Percentiles rank a stretch among this genome's conserved stretches.
Conservation (phyloP, 169 alveolate species). For the Miamiensis avidus region DNA sequence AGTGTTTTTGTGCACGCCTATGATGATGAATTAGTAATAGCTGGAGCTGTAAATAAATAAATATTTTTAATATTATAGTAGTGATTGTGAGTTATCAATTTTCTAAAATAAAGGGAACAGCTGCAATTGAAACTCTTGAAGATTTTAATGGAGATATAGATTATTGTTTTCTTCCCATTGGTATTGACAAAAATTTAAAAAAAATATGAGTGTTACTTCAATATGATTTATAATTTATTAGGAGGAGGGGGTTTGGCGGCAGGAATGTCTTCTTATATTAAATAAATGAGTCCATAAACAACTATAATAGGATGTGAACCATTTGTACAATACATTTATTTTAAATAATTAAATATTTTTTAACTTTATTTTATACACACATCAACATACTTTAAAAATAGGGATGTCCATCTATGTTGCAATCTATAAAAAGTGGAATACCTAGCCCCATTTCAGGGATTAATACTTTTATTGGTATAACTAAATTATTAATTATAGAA, state of each 20-base stretch:
- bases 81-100: neutral
- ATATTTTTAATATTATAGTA: no score
- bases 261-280: conserved; percentile 35
- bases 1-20: conserved; percentile 44
- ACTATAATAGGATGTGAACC: conserved; percentile 41
- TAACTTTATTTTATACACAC: neutral
- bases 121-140: conserved; percentile 41
- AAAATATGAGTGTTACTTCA: no score
- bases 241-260: conserved; percentile 50
- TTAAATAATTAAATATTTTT: neutral
- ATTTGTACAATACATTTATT: conserved; percentile 3
- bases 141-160: conserved; percentile 40
- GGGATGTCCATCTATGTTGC: conserved; percentile 29
- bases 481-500: no score
- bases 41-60: conserved; percentile 1
- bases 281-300: conserved; percentile 29
- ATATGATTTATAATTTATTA: no score
- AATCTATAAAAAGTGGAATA: neutral
- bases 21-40: conserved; percentile 47
- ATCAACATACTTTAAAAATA: neutral
- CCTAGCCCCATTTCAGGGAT: conserved; percentile 6
- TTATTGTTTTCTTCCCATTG: conserved; percentile 35
- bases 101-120: conserved; percentile 19
- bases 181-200: no score
- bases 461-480: conserved; percentile 32